Evolutionary conservation across 129 eudicot species (phyloP).

Genomic region (Flaveria ramosissima): DNA sequence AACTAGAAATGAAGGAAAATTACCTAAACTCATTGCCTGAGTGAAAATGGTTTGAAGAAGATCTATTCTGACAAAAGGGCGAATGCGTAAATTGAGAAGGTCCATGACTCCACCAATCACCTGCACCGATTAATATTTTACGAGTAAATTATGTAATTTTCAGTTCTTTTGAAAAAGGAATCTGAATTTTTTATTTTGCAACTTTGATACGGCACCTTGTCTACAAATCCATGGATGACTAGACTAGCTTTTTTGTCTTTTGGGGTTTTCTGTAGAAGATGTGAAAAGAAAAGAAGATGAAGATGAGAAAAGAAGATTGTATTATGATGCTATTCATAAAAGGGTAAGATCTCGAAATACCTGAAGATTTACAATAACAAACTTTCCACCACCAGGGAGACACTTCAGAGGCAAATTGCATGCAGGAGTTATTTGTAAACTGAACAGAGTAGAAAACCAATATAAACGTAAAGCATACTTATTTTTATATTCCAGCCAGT

Average conservation of each 20-base stretch:
- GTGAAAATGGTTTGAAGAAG: slow-evolving; percentile 70
- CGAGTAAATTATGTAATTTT: background rate
- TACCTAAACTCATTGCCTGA: slow-evolving; percentile 73
- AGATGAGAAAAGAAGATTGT: slow-evolving; percentile 10
- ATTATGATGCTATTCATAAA: background rate
- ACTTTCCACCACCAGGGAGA: slow-evolving; percentile 69
- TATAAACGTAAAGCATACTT: background rate
- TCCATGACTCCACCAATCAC: slow-evolving; percentile 84
- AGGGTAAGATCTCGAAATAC: slow-evolving; percentile 35
- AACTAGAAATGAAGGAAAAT: slow-evolving; percentile 20
- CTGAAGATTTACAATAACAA: slow-evolving; percentile 90
- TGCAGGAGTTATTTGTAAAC: slow-evolving; percentile 89
- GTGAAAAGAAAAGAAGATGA: background rate
- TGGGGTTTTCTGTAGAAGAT: slow-evolving; percentile 71
- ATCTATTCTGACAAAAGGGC: slow-evolving; percentile 85
- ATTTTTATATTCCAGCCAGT: slow-evolving; percentile 12
- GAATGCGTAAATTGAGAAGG: slow-evolving; percentile 58
- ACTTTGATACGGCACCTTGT: slow-evolving; percentile 53
- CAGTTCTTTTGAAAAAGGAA: slow-evolving; percentile 3
- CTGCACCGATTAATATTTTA: slow-evolving; percentile 41
- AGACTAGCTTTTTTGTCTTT: slow-evolving; percentile 93
- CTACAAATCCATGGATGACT: slow-evolving; percentile 88
- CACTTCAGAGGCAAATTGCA: slow-evolving; percentile 86
- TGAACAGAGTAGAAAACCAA: slow-evolving; percentile 40
- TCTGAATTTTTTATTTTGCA: background rate